phyloP scores from a whole-genome alignment of 345 rosid species.

The Xanthoceras sorbifolium region DNA sequence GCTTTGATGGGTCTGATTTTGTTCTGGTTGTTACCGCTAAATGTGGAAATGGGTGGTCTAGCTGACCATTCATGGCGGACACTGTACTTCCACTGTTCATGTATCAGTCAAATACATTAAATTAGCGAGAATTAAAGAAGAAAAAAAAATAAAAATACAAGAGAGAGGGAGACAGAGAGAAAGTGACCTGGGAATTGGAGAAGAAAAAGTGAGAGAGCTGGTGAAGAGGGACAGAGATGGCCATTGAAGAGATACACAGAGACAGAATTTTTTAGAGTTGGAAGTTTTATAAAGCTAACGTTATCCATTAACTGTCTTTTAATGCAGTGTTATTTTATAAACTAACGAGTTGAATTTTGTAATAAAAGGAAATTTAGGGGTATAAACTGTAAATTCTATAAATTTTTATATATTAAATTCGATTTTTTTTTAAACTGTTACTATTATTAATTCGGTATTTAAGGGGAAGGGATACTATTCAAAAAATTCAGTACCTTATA shows the following conservation, averaged over 20 bases:
- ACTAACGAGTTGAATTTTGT: background rate
- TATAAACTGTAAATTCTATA: background rate
- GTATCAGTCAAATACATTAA: background rate
- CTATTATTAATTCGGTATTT: too few relatives aligned
- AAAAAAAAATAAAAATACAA: background rate
- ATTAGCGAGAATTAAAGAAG: background rate
- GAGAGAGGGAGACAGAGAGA: background rate
- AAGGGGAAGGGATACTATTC: too few relatives aligned
- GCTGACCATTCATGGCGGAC: constrained; percentile 30
- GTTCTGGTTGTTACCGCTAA: constrained; percentile 30
- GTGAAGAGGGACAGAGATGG: constrained; percentile 28
- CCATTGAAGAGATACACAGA: constrained; percentile 16
- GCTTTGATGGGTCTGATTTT: constrained; percentile 51
- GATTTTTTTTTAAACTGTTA: too few relatives aligned
- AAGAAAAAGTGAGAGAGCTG: constrained; percentile 29
- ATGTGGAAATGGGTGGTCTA: constrained; percentile 39
- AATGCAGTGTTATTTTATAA: background rate
- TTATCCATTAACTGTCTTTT: background rate
- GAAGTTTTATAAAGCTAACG: background rate
- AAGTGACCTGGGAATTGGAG: constrained; percentile 23
- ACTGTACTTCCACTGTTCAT: constrained; percentile 23
- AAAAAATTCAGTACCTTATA: too few relatives aligned
- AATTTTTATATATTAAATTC: too few relatives aligned
- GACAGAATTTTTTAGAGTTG: background rate
- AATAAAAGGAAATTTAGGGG: background rate